A percentile compares a stretch with the other conserved stretches of the same genome.
Conservation (phyloP, 768 basidiomycete genomes). For the Punctularia strigosozonata region DNA sequence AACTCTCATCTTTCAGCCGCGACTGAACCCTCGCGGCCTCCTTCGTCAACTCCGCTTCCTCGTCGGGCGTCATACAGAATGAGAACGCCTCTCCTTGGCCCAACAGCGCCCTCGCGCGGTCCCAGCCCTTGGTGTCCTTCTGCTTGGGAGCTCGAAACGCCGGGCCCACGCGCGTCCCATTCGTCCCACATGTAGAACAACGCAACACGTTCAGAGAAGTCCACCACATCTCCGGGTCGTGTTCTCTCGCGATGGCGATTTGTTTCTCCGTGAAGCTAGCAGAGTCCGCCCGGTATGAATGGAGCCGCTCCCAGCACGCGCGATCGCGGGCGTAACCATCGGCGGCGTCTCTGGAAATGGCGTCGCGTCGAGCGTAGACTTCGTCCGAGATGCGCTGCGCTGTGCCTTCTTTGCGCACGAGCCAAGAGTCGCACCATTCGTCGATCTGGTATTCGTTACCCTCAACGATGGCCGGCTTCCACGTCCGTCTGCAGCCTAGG, state of each 20-base stretch:
- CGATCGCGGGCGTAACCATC: neutral
- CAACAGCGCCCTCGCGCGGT: constrained; percentile 1
- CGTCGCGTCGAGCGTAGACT: neutral
- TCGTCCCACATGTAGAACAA: constrained; percentile 2
- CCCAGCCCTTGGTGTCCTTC: constrained; percentile 3
- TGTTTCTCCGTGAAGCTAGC: neutral
- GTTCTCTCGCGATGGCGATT: neutral
- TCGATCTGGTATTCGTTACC: constrained; percentile 2
- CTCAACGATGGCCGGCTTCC: neutral
- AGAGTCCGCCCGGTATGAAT: neutral
- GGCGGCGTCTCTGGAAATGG: neutral
- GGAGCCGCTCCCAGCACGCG: neutral
- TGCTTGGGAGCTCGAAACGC: constrained; percentile 1
- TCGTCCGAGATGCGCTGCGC: neutral
- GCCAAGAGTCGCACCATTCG: neutral
- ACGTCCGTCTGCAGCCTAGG: neutral
- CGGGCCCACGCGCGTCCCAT: neutral
- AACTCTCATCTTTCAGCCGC: neutral
- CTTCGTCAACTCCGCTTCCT: neutral
- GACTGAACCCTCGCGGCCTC: neutral
- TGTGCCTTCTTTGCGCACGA: neutral
- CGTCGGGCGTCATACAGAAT: constrained; percentile 3
- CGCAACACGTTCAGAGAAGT: neutral
- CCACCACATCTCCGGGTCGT: constrained; percentile 3
- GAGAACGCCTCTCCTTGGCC: constrained; percentile 4